A percentile compares a stretch with the other conserved stretches of the same genome.
Evolutionary conservation across 352 stramenopile species (phyloP).

Genomic region (Globisporangium spiculum): DNA sequence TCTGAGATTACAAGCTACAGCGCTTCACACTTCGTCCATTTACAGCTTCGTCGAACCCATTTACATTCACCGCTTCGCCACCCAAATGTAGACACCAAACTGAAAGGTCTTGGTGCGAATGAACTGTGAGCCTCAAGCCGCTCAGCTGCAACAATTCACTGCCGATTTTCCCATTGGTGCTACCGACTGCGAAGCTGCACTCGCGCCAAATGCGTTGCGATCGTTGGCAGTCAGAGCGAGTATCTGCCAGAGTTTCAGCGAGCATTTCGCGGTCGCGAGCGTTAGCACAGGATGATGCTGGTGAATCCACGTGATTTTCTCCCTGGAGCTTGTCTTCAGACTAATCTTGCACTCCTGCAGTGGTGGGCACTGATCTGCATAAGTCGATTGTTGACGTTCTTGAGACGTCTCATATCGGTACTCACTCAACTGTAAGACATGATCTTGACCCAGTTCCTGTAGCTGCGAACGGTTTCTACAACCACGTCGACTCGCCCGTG

Average conservation of each 20-base stretch:
- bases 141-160: slow-evolving; percentile 23
- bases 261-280: slow-evolving; percentile 49
- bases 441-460: too few relatives aligned
- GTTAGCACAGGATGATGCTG: slow-evolving; percentile 47
- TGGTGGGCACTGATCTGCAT: slow-evolving; percentile 1
- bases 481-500: slow-evolving; percentile 45
- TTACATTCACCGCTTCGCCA: too few relatives aligned
- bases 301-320: slow-evolving; percentile 60
- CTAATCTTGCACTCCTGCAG: neutral
- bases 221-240: slow-evolving; percentile 34
- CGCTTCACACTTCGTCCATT: too few relatives aligned
- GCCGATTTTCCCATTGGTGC: slow-evolving; percentile 28
- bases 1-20: too few relatives aligned
- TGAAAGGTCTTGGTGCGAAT: slow-evolving; percentile 21
- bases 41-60: too few relatives aligned
- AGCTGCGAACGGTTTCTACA: slow-evolving; percentile 13
- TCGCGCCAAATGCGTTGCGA: slow-evolving; percentile 21
- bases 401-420: too few relatives aligned
- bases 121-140: slow-evolving; percentile 26
- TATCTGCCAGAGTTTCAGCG: slow-evolving; percentile 31
- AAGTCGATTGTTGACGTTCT: too few relatives aligned
- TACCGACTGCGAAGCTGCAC: slow-evolving; percentile 24
- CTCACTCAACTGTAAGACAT: too few relatives aligned
- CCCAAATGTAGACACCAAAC: too few relatives aligned
- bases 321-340: slow-evolving; percentile 19